phyloP scores from a whole-genome alignment of 2,329 filamentous ascomycete genomes.

The Pseudodiploospora longispora region DNA sequence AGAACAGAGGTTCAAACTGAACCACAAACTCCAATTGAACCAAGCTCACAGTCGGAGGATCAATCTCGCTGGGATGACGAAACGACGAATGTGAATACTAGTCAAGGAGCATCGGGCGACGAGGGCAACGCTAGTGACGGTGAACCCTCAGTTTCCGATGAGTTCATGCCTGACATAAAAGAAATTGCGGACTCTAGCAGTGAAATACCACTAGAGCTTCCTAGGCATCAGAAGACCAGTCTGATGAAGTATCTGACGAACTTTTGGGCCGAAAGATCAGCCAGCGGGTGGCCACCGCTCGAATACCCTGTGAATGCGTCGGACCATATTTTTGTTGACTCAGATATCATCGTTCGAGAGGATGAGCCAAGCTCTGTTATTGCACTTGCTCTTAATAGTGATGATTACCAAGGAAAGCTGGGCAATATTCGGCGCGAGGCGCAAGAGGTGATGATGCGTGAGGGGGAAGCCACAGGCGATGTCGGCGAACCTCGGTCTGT shows the following conservation, averaged over 20 bases:
- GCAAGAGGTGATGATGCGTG: constrained; percentile 32
- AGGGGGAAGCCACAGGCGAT: constrained; percentile 22
- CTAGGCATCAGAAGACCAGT: constrained; percentile 87
- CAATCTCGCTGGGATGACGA: constrained; percentile 20
- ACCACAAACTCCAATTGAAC: constrained; percentile 15
- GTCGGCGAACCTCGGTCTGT: constrained; percentile 20
- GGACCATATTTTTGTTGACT: constrained; percentile 95
- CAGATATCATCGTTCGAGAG: constrained; percentile 92
- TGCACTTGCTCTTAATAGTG: constrained; percentile 80
- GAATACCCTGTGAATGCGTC: constrained; percentile 84
- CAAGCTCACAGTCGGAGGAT: constrained; percentile 14
- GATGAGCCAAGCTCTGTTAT: constrained; percentile 96
- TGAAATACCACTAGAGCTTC: constrained; percentile 63
- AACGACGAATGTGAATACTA: constrained; percentile 20
- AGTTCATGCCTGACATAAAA: constrained; percentile 56
- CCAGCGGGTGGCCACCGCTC: constrained; percentile 84
- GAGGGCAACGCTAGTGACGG: constrained; percentile 63
- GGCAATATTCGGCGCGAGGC: constrained; percentile 52
- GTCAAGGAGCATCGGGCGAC: constrained; percentile 57
- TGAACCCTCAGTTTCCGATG: constrained; percentile 61
- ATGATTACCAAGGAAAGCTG: constrained; percentile 79
- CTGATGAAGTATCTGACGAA: constrained; percentile 93
- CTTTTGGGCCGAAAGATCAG: constrained; percentile 96
- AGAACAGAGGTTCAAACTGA: constrained; percentile 14
- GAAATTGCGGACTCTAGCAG: constrained; percentile 55